Evolutionary conservation across 495 filamentous ascomycete genomes (phyloP).

Genomic region (Usnea hakonensis): DNA sequence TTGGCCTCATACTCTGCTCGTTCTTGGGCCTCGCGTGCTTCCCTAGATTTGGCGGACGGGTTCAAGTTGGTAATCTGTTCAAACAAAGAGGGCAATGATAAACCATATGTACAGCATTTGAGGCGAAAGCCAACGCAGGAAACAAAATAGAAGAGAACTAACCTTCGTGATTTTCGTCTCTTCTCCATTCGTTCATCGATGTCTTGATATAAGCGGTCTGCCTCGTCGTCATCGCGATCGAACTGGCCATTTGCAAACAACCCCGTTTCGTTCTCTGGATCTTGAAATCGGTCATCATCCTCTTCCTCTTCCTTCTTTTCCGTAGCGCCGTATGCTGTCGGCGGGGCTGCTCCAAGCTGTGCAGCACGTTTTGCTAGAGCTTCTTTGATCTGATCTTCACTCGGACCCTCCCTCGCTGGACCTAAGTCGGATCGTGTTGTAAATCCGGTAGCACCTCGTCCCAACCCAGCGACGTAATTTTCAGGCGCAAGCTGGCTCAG

Average conservation of each 20-base stretch:
- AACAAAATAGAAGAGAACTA: slow-evolving; percentile 43
- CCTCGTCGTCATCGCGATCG: slow-evolving; percentile 94
- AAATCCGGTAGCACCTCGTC: slow-evolving; percentile 95
- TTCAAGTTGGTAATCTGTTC: slow-evolving; percentile 83
- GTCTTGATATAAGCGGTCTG: slow-evolving; percentile 87
- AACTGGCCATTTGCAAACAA: slow-evolving; percentile 90
- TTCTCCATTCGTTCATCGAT: slow-evolving; percentile 96
- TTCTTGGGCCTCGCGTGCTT: slow-evolving; percentile 88
- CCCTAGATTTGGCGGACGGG: slow-evolving; percentile 62
- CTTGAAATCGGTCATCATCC: slow-evolving; percentile 82
- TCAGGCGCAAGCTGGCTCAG: slow-evolving; percentile 85
- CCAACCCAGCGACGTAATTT: slow-evolving; percentile 97
- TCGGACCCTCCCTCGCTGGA: slow-evolving; percentile 91
- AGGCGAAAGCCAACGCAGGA: slow-evolving; percentile 13
- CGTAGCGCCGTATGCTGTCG: slow-evolving; percentile 67
- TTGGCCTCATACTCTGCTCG: slow-evolving; percentile 89
- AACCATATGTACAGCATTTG: slow-evolving; percentile 51
- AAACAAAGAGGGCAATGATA: slow-evolving; percentile 57
- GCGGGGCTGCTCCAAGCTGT: slow-evolving; percentile 68
- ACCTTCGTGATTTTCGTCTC: slow-evolving; percentile 82
- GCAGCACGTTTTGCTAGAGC: slow-evolving; percentile 87
- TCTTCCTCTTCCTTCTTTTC: slow-evolving; percentile 73
- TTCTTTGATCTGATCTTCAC: slow-evolving; percentile 96
- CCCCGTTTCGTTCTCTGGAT: slow-evolving; percentile 94
- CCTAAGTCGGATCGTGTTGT: slow-evolving; percentile 95